Evolutionary conservation across 768 basidiomycete genomes (phyloP).

Genomic region (Tylopilus rubrobrunneus): DNA sequence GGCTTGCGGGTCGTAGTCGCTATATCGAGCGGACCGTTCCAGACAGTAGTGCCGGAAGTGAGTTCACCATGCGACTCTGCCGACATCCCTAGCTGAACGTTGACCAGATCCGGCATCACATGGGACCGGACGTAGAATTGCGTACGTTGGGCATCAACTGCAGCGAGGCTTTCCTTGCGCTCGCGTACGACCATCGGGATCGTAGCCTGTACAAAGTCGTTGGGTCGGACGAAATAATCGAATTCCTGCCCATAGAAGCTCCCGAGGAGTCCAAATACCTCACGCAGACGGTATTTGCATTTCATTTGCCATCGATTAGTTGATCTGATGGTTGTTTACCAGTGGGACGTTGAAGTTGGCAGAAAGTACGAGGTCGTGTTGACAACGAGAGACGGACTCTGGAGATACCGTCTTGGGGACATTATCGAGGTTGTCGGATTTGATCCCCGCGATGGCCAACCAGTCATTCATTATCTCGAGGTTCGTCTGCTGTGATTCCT

Average conservation of each 20-base stretch:
- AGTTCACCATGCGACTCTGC: background rate
- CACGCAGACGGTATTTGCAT: constrained; percentile 13
- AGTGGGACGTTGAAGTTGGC: constrained; percentile 21
- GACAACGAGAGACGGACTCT: constrained; percentile 25
- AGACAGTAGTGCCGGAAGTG: constrained; percentile 21
- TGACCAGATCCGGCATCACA: constrained; percentile 13
- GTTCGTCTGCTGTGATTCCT: constrained; percentile 2
- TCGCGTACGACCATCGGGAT: constrained; percentile 23
- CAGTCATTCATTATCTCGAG: constrained; percentile 22
- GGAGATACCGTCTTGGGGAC: constrained; percentile 23
- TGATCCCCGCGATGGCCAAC: constrained; percentile 20
- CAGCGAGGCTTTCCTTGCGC: constrained; percentile 21
- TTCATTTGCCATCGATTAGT: background rate
- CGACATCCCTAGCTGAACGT: background rate
- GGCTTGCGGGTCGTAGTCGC: constrained; percentile 10
- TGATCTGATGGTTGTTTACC: background rate
- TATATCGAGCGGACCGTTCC: constrained; percentile 23
- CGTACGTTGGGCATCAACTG: constrained; percentile 20
- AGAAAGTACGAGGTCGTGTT: constrained; percentile 19
- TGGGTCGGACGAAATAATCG: constrained; percentile 23
- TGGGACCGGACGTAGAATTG: constrained; percentile 19
- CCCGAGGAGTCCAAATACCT: constrained; percentile 21
- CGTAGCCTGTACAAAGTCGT: constrained; percentile 21
- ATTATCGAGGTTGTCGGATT: constrained; percentile 20
- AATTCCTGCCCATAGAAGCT: constrained; percentile 15